These are phyloP conservation scores for Erodium texanum DNA, from an alignment of 441 rosid genomes.

Conservation along the genomic window DNA sequence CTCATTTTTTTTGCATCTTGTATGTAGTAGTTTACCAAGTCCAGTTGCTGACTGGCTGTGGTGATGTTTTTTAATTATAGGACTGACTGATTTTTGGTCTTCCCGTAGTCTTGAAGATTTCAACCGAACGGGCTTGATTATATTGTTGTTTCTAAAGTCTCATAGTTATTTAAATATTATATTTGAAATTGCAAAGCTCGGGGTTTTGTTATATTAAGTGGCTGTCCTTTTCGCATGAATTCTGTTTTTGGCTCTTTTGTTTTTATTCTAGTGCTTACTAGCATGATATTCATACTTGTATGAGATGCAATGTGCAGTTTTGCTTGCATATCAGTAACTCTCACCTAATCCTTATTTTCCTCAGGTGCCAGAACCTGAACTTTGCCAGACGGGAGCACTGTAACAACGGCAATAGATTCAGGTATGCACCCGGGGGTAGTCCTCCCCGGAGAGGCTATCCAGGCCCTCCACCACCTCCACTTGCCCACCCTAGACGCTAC, in stretches of 20 bases:
- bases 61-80: too few species aligned
- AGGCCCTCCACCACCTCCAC: slow-evolving; percentile 31
- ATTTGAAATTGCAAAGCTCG: too few species aligned
- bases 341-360: slow-evolving; percentile 9
- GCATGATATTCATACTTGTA: too few species aligned
- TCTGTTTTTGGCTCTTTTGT: neutral
- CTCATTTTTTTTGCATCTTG: neutral
- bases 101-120: too few species aligned
- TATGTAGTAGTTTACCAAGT: neutral
- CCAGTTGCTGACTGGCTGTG: neutral
- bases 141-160: neutral
- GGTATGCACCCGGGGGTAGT: slow-evolving; percentile 46
- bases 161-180: neutral
- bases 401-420: slow-evolving; percentile 63
- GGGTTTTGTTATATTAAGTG: too few species aligned
- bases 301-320: neutral
- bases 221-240: too few species aligned
- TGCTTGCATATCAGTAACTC: neutral
- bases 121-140: neutral
- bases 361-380: slow-evolving; percentile 72
- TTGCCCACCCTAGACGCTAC: slow-evolving; percentile 42
- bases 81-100: too few species aligned
- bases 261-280: neutral
- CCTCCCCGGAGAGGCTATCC: slow-evolving; percentile 48
- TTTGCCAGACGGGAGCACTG: slow-evolving; percentile 78